These are phyloP conservation scores for Elsinoe ampelina DNA, from an alignment of 2,329 filamentous ascomycete genomes.

Conservation along the genomic window DNA sequence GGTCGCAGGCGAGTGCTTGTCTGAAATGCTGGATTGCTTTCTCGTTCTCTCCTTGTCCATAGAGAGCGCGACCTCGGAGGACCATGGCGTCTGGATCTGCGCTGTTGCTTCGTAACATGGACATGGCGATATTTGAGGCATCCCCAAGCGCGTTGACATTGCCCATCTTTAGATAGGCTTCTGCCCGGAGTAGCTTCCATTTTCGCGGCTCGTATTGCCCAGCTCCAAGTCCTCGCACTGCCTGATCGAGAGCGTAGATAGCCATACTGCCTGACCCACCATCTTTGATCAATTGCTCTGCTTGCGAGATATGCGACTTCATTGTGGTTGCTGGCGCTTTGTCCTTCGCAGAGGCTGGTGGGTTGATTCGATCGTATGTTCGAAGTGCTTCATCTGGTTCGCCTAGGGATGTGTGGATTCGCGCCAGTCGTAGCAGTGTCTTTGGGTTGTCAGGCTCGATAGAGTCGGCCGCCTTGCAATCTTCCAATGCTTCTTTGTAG, in stretches of 20 bases:
- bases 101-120: constrained; percentile 71
- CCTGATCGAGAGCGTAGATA: constrained; percentile 81
- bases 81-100: constrained; percentile 92
- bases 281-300: constrained; percentile 63
- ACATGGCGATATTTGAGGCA: constrained; percentile 87
- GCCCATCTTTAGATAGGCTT: constrained; percentile 88
- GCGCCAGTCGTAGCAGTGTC: constrained; percentile 75
- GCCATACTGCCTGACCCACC: constrained; percentile 84
- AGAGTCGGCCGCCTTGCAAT: constrained; percentile 73
- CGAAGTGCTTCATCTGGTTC: constrained; percentile 78
- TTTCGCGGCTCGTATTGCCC: constrained; percentile 76
- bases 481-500: constrained; percentile 71
- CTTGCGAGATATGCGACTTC: constrained; percentile 70
- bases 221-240: constrained; percentile 66
- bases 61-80: constrained; percentile 76
- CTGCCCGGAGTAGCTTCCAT: constrained; percentile 87
- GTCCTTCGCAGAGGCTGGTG: constrained; percentile 75
- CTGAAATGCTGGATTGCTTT: constrained; percentile 90
- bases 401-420: constrained; percentile 81
- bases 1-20: constrained; percentile 80
- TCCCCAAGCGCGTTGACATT: constrained; percentile 81
- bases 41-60: constrained; percentile 86
- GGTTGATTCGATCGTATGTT: constrained; percentile 71
- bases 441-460: constrained; percentile 81
- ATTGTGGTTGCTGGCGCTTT: constrained; percentile 74